Evolutionary conservation across 1,284 basidiomycete genomes (phyloP).

Genomic region (Laetiporus sulphureus): DNA sequence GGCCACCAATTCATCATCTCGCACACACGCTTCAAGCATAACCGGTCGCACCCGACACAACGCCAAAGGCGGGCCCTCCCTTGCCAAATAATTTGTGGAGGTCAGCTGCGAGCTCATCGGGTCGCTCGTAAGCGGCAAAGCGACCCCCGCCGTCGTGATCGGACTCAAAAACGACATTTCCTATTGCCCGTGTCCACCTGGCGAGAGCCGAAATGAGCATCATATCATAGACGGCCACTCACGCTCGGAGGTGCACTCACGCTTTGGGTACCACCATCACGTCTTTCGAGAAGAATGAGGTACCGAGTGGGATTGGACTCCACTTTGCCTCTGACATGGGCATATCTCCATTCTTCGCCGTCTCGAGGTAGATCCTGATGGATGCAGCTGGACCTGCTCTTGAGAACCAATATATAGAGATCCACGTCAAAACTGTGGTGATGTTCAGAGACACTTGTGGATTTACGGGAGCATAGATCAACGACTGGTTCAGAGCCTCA

Average conservation of each 20-base stretch:
- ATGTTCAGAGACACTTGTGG: too few relatives aligned
- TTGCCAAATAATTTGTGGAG: slow-evolving; percentile 24
- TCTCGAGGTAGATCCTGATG: slow-evolving; percentile 32
- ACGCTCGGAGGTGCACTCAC: slow-evolving; percentile 22
- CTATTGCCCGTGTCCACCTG: slow-evolving; percentile 11
- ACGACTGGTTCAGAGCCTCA: slow-evolving; percentile 72
- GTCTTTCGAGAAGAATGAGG: slow-evolving; percentile 29
- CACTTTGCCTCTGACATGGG: not conserved
- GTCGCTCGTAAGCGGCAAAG: slow-evolving; percentile 25
- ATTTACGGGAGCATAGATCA: too few relatives aligned
- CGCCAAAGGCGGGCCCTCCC: slow-evolving; percentile 21
- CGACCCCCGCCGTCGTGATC: slow-evolving; percentile 23
- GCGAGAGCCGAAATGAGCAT: not conserved
- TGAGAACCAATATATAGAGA: slow-evolving; percentile 36
- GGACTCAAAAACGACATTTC: slow-evolving; percentile 24
- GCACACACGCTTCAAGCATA: too few relatives aligned
- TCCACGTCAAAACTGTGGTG: too few relatives aligned
- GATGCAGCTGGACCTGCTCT: slow-evolving; percentile 31
- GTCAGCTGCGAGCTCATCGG: slow-evolving; percentile 21
- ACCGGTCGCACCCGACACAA: slow-evolving; percentile 18
- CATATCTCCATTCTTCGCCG: slow-evolving; percentile 1
- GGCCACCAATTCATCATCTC: too few relatives aligned
- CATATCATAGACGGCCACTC: not conserved
- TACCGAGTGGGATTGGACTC: slow-evolving; percentile 24
- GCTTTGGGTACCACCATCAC: slow-evolving; percentile 20